Percentiles rank a stretch among this genome's conserved stretches.
phyloP scores from a whole-genome alignment of 345 rosid species.

The Erysimum cheiranthoides region DNA sequence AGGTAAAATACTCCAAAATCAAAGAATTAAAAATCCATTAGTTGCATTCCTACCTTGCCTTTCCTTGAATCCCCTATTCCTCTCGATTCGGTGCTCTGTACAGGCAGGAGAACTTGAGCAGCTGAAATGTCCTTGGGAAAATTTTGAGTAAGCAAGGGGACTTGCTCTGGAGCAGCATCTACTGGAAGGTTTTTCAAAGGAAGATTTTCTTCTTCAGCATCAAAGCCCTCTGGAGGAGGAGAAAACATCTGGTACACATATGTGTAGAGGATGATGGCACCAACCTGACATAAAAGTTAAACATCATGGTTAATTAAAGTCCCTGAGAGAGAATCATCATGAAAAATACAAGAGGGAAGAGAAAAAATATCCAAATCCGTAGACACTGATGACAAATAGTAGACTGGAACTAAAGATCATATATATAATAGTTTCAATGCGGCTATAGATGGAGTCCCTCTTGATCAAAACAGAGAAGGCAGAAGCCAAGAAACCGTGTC shows the following conservation, averaged over 20 bases:
- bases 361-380: conserved; percentile 19
- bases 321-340: conserved; percentile 1
- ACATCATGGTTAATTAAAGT: conserved; percentile 15
- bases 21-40: neutral
- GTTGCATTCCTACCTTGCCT: conserved; percentile 62
- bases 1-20: conserved; percentile 11
- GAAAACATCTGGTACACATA: conserved; percentile 92
- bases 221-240: conserved; percentile 95
- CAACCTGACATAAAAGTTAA: conserved; percentile 67
- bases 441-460: conserved; percentile 11
- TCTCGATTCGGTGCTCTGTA: conserved; percentile 46
- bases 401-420: conserved; percentile 8
- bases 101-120: conserved; percentile 63
- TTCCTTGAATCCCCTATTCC: conserved; percentile 49
- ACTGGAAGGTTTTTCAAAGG: conserved; percentile 62
- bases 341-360: conserved; percentile 21
- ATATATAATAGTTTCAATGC: neutral
- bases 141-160: conserved; percentile 63
- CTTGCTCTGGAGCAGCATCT: conserved; percentile 61
- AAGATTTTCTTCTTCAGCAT: conserved; percentile 58
- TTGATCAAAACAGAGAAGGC: conserved; percentile 21
- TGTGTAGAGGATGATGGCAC: conserved; percentile 95
- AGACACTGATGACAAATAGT: conserved; percentile 17
- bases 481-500: conserved; percentile 3
- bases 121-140: conserved; percentile 51